Conservation (phyloP, 2,329 filamentous ascomycete species). For the Ophiostoma pallidulum region DNA sequence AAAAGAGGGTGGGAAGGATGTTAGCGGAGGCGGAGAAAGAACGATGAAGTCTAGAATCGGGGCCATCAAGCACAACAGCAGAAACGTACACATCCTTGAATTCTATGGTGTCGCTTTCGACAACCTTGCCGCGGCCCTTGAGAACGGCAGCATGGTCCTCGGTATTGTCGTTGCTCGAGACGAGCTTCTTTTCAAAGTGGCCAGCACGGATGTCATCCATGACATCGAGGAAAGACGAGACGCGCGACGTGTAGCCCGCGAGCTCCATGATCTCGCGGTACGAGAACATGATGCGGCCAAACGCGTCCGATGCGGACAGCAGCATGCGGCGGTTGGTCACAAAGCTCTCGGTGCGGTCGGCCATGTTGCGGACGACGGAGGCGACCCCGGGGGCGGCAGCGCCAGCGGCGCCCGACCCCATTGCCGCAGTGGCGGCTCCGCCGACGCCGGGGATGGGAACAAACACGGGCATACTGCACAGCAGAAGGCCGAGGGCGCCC, state of each 20-base stretch:
- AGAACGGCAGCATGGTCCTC: slow-evolving; percentile 77
- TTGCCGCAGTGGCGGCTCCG: slow-evolving; percentile 23
- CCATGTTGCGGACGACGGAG: slow-evolving; percentile 42
- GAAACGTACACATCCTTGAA: slow-evolving; percentile 65
- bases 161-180: slow-evolving; percentile 74
- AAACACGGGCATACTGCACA: slow-evolving; percentile 94
- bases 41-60: neutral
- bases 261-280: slow-evolving; percentile 97
- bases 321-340: slow-evolving; percentile 91
- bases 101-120: slow-evolving; percentile 74
- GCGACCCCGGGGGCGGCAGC: neutral
- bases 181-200: slow-evolving; percentile 91
- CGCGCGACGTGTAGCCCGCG: slow-evolving; percentile 87
- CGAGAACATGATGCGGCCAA: slow-evolving; percentile 92
- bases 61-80: neutral
- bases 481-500: slow-evolving; percentile 81
- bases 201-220: slow-evolving; percentile 89
- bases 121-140: slow-evolving; percentile 67
- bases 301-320: slow-evolving; percentile 87
- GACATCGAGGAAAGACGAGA: slow-evolving; percentile 80
- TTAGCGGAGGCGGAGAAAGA: neutral
- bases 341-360: slow-evolving; percentile 66
- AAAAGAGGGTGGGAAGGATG: no score
- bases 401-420: neutral
- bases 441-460: slow-evolving; percentile 75